These are phyloP conservation scores for Eragrostis curvula DNA, from an alignment of 176 grass and related monocot species.

Conservation along the genomic window DNA sequence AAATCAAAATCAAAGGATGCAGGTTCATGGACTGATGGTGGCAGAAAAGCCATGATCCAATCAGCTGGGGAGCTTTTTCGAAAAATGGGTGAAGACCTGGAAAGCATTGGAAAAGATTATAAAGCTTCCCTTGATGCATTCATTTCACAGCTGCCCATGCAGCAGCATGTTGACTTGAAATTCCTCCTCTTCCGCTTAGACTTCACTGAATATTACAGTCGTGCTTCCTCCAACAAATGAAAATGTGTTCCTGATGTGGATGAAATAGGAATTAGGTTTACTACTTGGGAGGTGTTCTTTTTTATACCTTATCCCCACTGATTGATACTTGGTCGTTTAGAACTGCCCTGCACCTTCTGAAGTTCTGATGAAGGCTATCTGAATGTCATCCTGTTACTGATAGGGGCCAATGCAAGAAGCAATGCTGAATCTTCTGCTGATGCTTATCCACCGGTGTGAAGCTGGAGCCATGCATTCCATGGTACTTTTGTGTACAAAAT, in stretches of 20 bases:
- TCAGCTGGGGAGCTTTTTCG: constrained; percentile 72
- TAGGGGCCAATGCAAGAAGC: neutral
- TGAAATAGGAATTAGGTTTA: constrained; percentile 41
- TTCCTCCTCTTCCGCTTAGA: constrained; percentile 94
- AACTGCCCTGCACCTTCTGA: neutral
- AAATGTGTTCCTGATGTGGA: constrained; percentile 29
- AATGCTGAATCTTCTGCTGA: constrained; percentile 29
- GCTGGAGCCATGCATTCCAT: constrained; percentile 26
- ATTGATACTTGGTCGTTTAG: constrained; percentile 38
- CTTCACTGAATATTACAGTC: constrained; percentile 94
- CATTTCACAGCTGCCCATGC: constrained; percentile 86
- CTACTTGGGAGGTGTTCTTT: constrained; percentile 39
- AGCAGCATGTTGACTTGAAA: constrained; percentile 95
- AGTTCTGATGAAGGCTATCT: constrained; percentile 1
- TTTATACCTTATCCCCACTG: constrained; percentile 31
- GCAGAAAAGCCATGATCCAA: constrained; percentile 86
- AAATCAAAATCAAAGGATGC: constrained; percentile 73
- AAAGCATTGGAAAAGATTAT: constrained; percentile 87
- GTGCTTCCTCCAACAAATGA: constrained; percentile 62
- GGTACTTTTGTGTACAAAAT: constrained; percentile 36
- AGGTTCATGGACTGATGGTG: constrained; percentile 65
- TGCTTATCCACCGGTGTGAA: constrained; percentile 33
- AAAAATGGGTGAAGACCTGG: constrained; percentile 96
- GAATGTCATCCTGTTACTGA: constrained; percentile 23
- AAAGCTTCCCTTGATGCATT: constrained; percentile 82